Conservation (phyloP, 1,139 yeast species). For the Yamadazyma buinensis region DNA sequence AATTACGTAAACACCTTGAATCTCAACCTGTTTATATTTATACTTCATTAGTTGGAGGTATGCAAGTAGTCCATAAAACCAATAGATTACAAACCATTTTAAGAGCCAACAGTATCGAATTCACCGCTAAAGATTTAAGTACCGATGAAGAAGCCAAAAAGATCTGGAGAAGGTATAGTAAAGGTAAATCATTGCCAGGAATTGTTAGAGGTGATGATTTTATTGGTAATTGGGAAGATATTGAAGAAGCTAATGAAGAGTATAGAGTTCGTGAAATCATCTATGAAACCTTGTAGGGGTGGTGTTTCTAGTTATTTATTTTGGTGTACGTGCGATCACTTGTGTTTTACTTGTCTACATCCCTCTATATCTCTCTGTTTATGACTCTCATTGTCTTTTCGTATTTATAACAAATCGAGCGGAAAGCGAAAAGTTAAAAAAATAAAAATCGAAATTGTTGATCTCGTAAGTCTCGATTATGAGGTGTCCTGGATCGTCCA, state of each 20-base stretch:
- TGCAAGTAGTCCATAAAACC: slow-evolving; percentile 78
- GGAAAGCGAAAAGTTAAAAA: no score
- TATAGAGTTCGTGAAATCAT: slow-evolving; percentile 61
- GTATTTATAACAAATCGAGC: no score
- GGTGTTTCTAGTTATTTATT: no score
- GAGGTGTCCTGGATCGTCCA: slow-evolving; percentile 5
- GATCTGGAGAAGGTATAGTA: slow-evolving; percentile 77
- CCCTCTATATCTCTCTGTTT: no score
- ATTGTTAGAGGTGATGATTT: slow-evolving; percentile 87
- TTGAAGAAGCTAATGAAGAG: slow-evolving; percentile 84
- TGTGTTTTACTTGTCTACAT: no score
- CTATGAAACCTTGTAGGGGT: slow-evolving; percentile 46
- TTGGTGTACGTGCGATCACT: no score
- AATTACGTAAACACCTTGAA: slow-evolving; percentile 42
- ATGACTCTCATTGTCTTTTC: no score
- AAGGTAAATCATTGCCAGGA: slow-evolving; percentile 83
- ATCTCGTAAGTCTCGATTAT: slow-evolving; percentile 4
- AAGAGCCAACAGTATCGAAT: slow-evolving; percentile 68
- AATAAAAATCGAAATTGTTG: slow-evolving; percentile 1
- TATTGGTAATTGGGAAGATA: slow-evolving; percentile 77
- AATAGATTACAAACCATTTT: slow-evolving; percentile 74
- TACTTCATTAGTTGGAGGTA: slow-evolving; percentile 89
- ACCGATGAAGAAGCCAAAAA: slow-evolving; percentile 84
- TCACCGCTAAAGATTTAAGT: slow-evolving; percentile 74
- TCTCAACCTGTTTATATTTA: slow-evolving; percentile 66